phyloP scores from a whole-genome alignment of 108 stramenopile species.

The Cyclotella kingstonii region DNA sequence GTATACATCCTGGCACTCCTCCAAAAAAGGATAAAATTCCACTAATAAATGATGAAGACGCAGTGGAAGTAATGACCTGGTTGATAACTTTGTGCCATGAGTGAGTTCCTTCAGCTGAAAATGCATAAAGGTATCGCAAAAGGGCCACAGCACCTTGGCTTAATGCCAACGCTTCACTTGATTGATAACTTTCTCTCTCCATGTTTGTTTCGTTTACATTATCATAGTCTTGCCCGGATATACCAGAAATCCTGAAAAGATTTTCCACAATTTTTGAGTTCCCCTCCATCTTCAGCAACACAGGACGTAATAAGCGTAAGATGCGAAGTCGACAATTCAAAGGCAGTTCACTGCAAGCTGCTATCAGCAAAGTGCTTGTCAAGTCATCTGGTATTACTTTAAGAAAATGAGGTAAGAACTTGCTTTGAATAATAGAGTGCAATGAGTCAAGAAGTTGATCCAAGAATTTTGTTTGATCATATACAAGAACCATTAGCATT shows the following conservation, averaged over 20 bases:
- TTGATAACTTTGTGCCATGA: slow-evolving; percentile 24
- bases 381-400: slow-evolving; percentile 2
- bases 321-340: slow-evolving; percentile 47
- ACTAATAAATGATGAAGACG: slow-evolving; percentile 3
- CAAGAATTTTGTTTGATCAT: too few species aligned
- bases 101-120: background rate
- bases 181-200: background rate
- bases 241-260: slow-evolving; percentile 55
- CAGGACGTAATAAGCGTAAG: slow-evolving; percentile 52
- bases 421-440: slow-evolving; percentile 5
- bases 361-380: background rate
- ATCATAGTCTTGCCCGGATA: slow-evolving; percentile 6
- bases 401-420: background rate
- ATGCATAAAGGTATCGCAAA: slow-evolving; percentile 54
- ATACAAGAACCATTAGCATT: too few species aligned
- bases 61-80: slow-evolving; percentile 5
- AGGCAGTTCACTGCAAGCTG: slow-evolving; percentile 19
- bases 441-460: slow-evolving; percentile 16
- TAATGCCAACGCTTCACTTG: slow-evolving; percentile 7
- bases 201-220: slow-evolving; percentile 22
- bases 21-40: slow-evolving; percentile 73
- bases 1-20: slow-evolving; percentile 43
- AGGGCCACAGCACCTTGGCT: slow-evolving; percentile 46
- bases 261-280: slow-evolving; percentile 33
- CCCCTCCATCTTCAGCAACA: slow-evolving; percentile 36